Base-by-base conservation (phyloP, 495 filamentous ascomycete genomes). In the Symbiotaphrina buchneri region DNA sequence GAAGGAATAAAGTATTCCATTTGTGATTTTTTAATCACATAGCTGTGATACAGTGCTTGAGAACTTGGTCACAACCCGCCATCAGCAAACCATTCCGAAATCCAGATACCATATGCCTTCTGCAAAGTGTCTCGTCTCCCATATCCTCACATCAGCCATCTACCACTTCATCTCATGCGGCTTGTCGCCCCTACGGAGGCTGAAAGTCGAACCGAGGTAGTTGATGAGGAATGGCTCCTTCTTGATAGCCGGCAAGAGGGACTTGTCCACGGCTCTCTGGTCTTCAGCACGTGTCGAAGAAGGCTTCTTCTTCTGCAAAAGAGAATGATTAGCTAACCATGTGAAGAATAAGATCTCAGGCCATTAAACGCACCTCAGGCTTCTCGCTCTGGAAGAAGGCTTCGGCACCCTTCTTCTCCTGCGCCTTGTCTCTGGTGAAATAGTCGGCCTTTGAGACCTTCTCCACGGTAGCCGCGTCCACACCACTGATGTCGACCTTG, bases 351-450 rank as follows among this genome's bases (percentile, higher is more conserved):
- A 21, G 35, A 27, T 33, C 30, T 16, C 18, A 33, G 10, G 23
- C 17, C 11, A 21, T 4, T 21, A 32, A 39, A 65, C 77, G 43
- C 64, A 95, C 85, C 82, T 94, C 65, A 46, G 75, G 61, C 68
- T 87, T 90, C 69, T 92, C 80, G 49, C 82, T 84, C 63, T 92
- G 80, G 69, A 94, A 95, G 72, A 99, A 95, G 43, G 66, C 64
- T 50, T 90, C 80, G 59, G 94, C 87, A 56, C 82, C 74, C 55
- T 75, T 73, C 46, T 66, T 71, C 73, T 93, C 91, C 54, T 69
- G 64, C 49, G 66, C 61, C 72, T 93, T 92, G 54, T 94, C 87
- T 48, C 74, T 73, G 48, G 77, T 72, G 70, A 95, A 99, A 72
- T 95, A 99, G 49, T 74, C 79, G 41, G 73, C 65, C 43, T 61